Conservation (phyloP, 495 filamentous ascomycete genomes). For the Penicillium daleae region DNA sequence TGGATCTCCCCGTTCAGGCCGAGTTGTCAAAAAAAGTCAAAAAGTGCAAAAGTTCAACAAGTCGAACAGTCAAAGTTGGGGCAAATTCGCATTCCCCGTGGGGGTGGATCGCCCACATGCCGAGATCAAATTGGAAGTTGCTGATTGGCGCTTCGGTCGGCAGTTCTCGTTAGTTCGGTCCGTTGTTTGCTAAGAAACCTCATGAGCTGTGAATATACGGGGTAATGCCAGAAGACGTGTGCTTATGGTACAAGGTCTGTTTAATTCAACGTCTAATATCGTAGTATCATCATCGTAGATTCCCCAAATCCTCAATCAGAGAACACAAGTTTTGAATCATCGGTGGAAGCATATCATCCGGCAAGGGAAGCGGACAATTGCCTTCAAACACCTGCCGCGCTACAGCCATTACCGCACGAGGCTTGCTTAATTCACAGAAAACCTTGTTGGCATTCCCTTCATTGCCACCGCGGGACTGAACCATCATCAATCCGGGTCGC, state of each 20-base stretch:
- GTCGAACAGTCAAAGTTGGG: constrained; percentile 2
- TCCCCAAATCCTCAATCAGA: constrained; percentile 55
- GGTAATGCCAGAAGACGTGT: background rate
- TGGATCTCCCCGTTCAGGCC: background rate
- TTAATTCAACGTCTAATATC: background rate
- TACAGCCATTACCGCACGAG: constrained; percentile 48
- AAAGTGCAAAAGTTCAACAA: too few relatives aligned
- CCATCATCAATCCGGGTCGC: constrained; percentile 36
- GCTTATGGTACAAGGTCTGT: background rate
- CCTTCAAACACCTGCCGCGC: constrained; percentile 49
- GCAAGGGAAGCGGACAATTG: constrained; percentile 42
- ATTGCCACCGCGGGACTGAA: constrained; percentile 21
- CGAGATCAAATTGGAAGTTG: background rate
- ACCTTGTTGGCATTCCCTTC: background rate
- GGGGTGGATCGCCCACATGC: constrained; percentile 10
- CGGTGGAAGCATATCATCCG: constrained; percentile 37
- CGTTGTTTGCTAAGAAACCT: background rate
- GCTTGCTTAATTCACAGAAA: constrained; percentile 27
- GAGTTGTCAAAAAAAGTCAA: background rate
- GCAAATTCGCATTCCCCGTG: background rate
- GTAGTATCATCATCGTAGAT: constrained; percentile 13
- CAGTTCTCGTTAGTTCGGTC: background rate
- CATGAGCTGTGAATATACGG: background rate
- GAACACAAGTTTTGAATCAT: constrained; percentile 58
- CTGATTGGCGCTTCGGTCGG: background rate